These are phyloP conservation scores for Colletotrichum gloeosporioides DNA, from an alignment of 2,329 filamentous ascomycete species.

Conservation along the genomic window DNA sequence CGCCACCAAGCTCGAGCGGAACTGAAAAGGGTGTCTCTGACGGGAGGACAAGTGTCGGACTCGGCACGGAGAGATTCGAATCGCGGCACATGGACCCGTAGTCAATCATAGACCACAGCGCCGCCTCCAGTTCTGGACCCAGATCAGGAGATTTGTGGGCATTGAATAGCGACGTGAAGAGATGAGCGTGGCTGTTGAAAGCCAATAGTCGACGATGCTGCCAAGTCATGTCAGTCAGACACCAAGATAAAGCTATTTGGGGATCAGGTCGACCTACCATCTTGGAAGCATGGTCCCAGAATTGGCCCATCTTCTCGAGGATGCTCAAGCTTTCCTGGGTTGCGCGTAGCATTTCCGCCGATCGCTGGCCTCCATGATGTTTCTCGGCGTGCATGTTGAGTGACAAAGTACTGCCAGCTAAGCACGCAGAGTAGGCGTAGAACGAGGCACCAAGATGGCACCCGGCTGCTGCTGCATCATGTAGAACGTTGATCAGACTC, in stretches of 20 bases:
- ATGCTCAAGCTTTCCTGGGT: background rate
- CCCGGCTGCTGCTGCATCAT: background rate
- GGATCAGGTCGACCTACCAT: background rate
- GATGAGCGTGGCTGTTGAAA: background rate
- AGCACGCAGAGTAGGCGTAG: background rate
- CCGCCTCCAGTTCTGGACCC: background rate
- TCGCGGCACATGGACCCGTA: background rate
- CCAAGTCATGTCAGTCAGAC: fast-evolving
- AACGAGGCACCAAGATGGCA: background rate
- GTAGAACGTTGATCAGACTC: background rate
- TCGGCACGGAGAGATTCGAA: background rate
- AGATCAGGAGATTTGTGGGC: background rate
- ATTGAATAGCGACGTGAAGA: background rate
- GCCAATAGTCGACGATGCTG: background rate
- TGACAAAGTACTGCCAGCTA: background rate
- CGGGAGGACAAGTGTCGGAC: background rate
- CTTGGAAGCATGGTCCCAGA: background rate
- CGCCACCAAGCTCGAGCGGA: background rate
- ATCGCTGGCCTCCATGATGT: background rate
- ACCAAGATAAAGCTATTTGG: fast-evolving
- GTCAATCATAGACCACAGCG: background rate
- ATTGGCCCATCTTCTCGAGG: background rate
- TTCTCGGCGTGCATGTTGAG: background rate
- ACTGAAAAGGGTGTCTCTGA: background rate
- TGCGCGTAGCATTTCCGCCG: background rate